Evolutionary conservation across 352 stramenopile genomes (phyloP).

Genomic region (Phytophthora litchii): DNA sequence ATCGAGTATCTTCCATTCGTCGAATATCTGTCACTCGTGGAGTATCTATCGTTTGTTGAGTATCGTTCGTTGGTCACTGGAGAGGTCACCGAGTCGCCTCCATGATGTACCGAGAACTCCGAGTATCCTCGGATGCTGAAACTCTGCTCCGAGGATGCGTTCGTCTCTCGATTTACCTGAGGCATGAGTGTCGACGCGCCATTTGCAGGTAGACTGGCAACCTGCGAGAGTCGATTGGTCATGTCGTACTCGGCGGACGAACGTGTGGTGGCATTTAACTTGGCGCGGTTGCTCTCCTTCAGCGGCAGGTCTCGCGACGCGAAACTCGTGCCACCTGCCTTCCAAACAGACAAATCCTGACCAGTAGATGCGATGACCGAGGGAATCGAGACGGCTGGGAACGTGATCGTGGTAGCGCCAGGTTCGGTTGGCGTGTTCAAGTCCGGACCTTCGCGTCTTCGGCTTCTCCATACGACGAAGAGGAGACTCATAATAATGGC

Average conservation of each 20-base stretch:
- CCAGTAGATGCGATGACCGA: conserved; percentile 9
- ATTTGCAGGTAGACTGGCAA: conserved; percentile 17
- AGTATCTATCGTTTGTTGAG: conserved; percentile 28
- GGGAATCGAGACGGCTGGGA: conserved; percentile 13
- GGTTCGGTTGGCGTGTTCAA: conserved; percentile 15
- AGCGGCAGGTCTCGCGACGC: conserved; percentile 34
- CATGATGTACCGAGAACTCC: conserved; percentile 28
- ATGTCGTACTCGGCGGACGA: conserved; percentile 36
- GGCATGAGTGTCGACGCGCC: not conserved
- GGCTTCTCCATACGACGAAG: conserved; percentile 32
- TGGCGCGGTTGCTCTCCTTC: conserved; percentile 16
- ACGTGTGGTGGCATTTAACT: conserved; percentile 28
- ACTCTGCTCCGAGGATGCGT: conserved; percentile 28
- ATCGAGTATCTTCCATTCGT: conserved; percentile 30
- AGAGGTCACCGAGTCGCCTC: conserved; percentile 24
- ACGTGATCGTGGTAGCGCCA: conserved; percentile 14
- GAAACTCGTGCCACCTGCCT: conserved; percentile 28
- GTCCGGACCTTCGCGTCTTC: conserved; percentile 9
- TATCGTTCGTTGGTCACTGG: conserved; percentile 20
- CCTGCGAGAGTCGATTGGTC: conserved; percentile 20
- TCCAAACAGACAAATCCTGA: conserved; percentile 28
- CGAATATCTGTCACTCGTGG: conserved; percentile 22
- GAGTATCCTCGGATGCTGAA: conserved; percentile 38
- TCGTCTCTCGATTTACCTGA: conserved; percentile 24
- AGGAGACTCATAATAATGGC: conserved; percentile 35